Percentiles rank a stretch among this genome's conserved stretches.
Evolutionary conservation across 1,284 basidiomycete species (phyloP).

Genomic region (Omphalotus olearius): DNA sequence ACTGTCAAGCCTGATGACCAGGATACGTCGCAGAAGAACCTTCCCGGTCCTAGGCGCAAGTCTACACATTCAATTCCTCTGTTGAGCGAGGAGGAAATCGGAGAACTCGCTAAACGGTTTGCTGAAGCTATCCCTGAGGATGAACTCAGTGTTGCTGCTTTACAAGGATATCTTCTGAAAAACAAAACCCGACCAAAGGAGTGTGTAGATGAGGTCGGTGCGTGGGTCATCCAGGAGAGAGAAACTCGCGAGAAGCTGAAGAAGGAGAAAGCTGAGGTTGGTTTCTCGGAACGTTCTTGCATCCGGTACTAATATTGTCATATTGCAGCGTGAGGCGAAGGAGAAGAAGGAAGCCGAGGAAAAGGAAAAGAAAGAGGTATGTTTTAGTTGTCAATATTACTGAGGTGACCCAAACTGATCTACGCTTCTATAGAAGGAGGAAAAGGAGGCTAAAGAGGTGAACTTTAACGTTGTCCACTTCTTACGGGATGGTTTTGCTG

Average conservation of each 20-base stretch:
- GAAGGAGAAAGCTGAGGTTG: conserved; percentile 78
- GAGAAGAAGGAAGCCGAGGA: conserved; percentile 70
- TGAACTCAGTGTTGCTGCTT: conserved; percentile 77
- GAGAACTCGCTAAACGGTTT: conserved; percentile 71
- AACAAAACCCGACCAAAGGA: conserved; percentile 81
- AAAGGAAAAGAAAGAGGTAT: conserved; percentile 52
- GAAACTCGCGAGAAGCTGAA: conserved; percentile 78
- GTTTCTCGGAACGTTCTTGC: conserved; percentile 13
- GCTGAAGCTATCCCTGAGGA: conserved; percentile 74
- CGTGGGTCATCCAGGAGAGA: conserved; percentile 74
- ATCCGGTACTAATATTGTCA: conserved; percentile 11
- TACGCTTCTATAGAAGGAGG: conserved; percentile 31
- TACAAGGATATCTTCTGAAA: conserved; percentile 81
- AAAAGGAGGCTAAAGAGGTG: conserved; percentile 20
- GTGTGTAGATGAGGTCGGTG: conserved; percentile 72
- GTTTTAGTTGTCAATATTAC: conserved; percentile 8
- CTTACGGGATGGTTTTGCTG: not conserved
- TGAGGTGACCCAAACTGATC: not conserved
- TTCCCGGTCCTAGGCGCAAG: conserved; percentile 67
- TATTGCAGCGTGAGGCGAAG: conserved; percentile 61
- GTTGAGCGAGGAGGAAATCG: conserved; percentile 69
- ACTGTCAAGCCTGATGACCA: conserved; percentile 18
- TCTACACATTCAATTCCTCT: conserved; percentile 57
- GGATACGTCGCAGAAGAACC: conserved; percentile 59
- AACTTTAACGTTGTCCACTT: not conserved